Conservation (phyloP, 1,284 basidiomycete genomes). For the Tilletia indica region DNA sequence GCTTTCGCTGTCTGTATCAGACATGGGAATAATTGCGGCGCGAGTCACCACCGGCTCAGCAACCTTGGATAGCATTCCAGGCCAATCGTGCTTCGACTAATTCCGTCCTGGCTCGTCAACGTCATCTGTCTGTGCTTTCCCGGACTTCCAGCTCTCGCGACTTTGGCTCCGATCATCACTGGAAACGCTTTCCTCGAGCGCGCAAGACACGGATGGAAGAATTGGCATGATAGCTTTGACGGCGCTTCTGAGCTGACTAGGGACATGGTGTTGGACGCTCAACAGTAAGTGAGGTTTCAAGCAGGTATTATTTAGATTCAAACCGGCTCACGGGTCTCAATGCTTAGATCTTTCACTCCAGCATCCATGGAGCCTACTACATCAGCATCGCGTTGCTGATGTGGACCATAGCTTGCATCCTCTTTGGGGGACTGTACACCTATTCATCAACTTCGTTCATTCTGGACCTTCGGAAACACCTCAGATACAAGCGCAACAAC, state of each 20-base stretch:
- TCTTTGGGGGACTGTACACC: neutral
- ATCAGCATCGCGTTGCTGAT: neutral
- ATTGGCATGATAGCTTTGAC: neutral
- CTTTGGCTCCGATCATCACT: neutral
- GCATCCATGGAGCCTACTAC: neutral
- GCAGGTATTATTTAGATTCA: no score
- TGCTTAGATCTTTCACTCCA: neutral
- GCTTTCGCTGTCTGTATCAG: neutral
- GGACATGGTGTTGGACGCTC: slow-evolving; percentile 9
- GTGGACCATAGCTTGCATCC: neutral
- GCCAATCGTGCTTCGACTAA: no score
- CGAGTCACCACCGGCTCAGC: neutral
- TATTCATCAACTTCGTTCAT: neutral
- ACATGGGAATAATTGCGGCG: neutral
- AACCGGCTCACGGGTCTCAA: no score
- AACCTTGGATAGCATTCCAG: neutral
- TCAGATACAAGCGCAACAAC: neutral
- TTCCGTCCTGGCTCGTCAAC: neutral
- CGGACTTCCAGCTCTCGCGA: neutral
- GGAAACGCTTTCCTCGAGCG: neutral
- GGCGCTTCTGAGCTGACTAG: neutral
- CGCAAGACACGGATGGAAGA: neutral
- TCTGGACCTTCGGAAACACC: neutral
- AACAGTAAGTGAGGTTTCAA: neutral
- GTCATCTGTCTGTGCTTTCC: neutral